Percentiles rank a stretch among this genome's conserved stretches.
Evolutionary conservation across 495 filamentous ascomycete species (phyloP).

Genomic region (Lepidopterella palustris): DNA sequence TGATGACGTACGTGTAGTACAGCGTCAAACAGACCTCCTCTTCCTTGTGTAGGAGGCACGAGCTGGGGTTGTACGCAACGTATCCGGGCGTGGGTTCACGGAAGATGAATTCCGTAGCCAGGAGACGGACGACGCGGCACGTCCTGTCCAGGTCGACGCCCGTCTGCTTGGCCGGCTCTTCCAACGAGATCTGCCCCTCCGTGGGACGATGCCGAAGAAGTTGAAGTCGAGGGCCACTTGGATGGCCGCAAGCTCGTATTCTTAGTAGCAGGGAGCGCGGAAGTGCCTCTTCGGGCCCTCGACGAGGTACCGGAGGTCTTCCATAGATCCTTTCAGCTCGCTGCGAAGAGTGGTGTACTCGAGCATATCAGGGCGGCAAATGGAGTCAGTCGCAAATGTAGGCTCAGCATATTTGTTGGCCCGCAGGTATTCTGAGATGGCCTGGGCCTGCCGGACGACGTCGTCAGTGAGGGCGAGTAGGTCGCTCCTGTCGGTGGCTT

Average conservation of each 20-base stretch:
- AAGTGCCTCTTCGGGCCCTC: conserved; percentile 20
- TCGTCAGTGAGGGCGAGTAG: neutral
- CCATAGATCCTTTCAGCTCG: neutral
- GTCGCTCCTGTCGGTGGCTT: neutral
- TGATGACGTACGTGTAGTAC: neutral
- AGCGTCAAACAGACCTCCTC: conserved; percentile 6
- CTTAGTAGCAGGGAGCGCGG: conserved; percentile 1
- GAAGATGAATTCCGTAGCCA: conserved; percentile 32
- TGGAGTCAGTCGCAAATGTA: neutral
- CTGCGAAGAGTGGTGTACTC: neutral
- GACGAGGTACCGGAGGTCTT: conserved; percentile 28
- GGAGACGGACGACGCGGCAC: conserved; percentile 21
- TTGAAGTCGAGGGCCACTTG: conserved; percentile 34
- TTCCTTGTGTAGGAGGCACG: neutral
- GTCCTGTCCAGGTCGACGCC: conserved; percentile 29
- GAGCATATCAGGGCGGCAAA: neutral
- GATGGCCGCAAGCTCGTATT: conserved; percentile 31
- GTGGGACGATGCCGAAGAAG: conserved; percentile 24
- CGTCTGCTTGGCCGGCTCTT: conserved; percentile 24
- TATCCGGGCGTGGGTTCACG: conserved; percentile 13
- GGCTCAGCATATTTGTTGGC: neutral
- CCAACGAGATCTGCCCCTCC: conserved; percentile 12
- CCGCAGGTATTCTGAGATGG: neutral
- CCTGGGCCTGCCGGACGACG: neutral
- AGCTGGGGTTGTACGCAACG: neutral